Percentiles rank a stretch among this genome's conserved stretches.
These are phyloP conservation scores for Fusarium succisae DNA, from an alignment of 2,329 filamentous ascomycete genomes.

Conservation along the genomic window DNA sequence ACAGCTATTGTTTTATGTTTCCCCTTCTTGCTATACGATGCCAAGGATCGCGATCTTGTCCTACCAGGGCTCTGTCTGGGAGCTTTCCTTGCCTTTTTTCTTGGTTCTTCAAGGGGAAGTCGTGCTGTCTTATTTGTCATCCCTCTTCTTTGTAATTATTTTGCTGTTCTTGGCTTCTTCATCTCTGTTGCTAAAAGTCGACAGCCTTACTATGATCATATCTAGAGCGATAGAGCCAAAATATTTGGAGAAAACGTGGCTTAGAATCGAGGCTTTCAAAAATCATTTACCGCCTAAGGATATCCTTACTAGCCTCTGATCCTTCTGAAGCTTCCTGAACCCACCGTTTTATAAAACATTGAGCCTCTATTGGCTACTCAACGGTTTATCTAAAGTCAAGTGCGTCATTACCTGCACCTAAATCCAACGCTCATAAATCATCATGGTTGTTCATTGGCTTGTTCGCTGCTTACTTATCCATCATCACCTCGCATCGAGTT, in stretches of 20 bases:
- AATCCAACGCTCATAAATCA: background rate
- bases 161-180: background rate
- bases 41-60: background rate
- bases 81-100: fast-evolving
- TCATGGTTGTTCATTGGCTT: background rate
- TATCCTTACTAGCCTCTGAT: background rate
- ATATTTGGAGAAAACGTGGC: fast-evolving
- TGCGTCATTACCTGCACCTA: constrained; percentile 8
- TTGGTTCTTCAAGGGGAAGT: background rate
- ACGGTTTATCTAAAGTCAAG: background rate
- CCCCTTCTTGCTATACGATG: background rate
- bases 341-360: background rate
- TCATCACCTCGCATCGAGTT: background rate
- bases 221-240: background rate
- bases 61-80: background rate
- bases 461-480: background rate
- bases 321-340: background rate
- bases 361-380: background rate
- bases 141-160: background rate
- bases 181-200: background rate
- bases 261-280: background rate
- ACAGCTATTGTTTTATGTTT: background rate
- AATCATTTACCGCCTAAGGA: background rate
- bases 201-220: background rate
- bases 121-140: background rate